Base-by-base conservation (phyloP, 768 basidiomycete species). In the Phaffia tasmanica region DNA sequence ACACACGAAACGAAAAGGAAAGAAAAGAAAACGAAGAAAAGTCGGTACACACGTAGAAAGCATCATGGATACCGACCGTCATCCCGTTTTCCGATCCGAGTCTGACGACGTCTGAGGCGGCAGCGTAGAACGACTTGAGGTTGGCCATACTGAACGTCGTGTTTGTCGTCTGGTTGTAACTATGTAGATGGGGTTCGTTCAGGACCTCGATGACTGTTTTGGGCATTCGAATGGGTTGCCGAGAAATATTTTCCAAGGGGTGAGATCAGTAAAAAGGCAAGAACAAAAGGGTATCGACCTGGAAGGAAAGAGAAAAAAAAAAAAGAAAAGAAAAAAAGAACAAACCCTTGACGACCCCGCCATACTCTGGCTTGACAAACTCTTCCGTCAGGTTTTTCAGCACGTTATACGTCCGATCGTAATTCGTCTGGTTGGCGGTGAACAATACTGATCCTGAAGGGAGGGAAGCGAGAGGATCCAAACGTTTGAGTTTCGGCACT, bases 131-230 rank as follows among this genome's bases (percentile, higher is more conserved):
- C 15, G 49, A 50, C 55, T 75, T 75, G 54, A 76, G 66, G 7
- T 70, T 19, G 1, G 68, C 23, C 75, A 76, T 76, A 23, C 69
- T 71, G 57, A 75, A 75, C n/a, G 23, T 29, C 29, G 53, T 23
- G 57, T 35, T 50, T 19, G 53, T 48, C 14, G 21, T 48, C 30
- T 32, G 27, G 7, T 29, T 62, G 11, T 53, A 47, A 16, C 65
- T 55, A 11, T 56, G 63, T 7, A 76, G 30, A 14, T 75, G 64
- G 15, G 76, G 76, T 64, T 76, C 76, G 66, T 76, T 76, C 15
- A 75, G 58, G 25, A 76, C 54, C 50, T 75, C 73, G 58, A 76
- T 74, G 19, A 70, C 75, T 74, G 50, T 18, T 57, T 18, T 2
- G 2, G 56, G 32, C 21, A 53, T 7, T 18, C 30, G 53, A 59